phyloP scores from a whole-genome alignment of 225 moss, liverwort and hornwort species.

The Marchantia paleacea region DNA sequence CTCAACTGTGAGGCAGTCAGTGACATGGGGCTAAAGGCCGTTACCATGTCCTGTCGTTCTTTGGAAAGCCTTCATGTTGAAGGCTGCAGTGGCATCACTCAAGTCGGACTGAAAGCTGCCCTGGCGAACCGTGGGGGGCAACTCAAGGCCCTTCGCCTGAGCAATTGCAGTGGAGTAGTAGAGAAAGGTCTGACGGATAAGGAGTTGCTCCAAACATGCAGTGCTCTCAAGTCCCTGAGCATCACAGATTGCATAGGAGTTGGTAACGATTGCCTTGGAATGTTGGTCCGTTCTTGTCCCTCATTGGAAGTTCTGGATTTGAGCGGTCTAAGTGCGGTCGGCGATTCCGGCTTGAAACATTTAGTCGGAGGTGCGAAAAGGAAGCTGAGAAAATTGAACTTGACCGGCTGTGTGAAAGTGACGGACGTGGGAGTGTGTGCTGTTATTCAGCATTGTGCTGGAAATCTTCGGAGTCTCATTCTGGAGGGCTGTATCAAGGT shows the following conservation, averaged over 20 bases:
- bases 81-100: conserved; percentile 60
- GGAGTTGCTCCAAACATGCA: conserved; percentile 35
- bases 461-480: conserved; percentile 46
- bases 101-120: conserved; percentile 51
- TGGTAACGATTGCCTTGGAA: conserved; percentile 48
- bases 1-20: conserved; percentile 59
- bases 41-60: conserved; percentile 44
- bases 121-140: conserved; percentile 39
- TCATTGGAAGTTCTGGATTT: conserved; percentile 60
- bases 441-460: conserved; percentile 46
- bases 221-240: conserved; percentile 47
- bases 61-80: conserved; percentile 62
- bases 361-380: conserved; percentile 46
- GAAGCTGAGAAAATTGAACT: conserved; percentile 54
- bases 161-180: conserved; percentile 54
- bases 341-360: conserved; percentile 50
- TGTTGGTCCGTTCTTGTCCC: conserved; percentile 58
- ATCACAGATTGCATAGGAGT: conserved; percentile 56
- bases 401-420: conserved; percentile 56
- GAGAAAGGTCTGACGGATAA: conserved; percentile 32
- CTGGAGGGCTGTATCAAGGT: conserved; percentile 62
- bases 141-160: conserved; percentile 49
- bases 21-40: conserved; percentile 55
- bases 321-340: conserved; percentile 51
- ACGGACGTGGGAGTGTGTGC: conserved; percentile 60